Conservation (phyloP, 306 rosid genomes). For the Acacia acuminata region DNA sequence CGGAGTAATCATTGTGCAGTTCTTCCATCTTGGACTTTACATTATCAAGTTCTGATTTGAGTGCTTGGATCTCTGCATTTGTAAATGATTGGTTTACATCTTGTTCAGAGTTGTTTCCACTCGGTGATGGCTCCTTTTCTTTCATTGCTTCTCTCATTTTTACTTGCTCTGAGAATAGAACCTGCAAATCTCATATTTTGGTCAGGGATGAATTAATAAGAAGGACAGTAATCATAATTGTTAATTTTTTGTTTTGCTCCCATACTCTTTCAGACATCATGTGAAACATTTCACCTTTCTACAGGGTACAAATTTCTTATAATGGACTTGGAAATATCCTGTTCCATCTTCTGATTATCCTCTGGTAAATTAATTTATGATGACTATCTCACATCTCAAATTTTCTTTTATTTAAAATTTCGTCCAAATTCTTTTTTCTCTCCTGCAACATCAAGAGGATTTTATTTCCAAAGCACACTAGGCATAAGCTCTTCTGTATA, state of each 20-base stretch:
- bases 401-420: neutral
- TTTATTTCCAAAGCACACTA: constrained; percentile 13
- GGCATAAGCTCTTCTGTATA: neutral
- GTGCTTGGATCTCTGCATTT: constrained; percentile 45
- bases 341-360: constrained; percentile 10
- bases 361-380: neutral
- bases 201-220: constrained; percentile 26
- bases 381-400: constrained; percentile 19
- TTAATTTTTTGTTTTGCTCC: neutral
- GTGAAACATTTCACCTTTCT: neutral
- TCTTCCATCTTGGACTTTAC: constrained; percentile 65
- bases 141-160: constrained; percentile 82
- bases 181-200: constrained; percentile 53
- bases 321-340: neutral
- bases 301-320: neutral
- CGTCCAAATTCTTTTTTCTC: neutral
- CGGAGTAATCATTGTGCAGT: constrained; percentile 74
- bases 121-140: constrained; percentile 65
- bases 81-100: constrained; percentile 57
- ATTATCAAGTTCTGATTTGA: constrained; percentile 72
- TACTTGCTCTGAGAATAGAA: constrained; percentile 72
- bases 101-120: constrained; percentile 50
- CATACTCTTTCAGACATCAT: constrained; percentile 4
- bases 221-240: neutral
- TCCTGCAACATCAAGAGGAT: constrained; percentile 15